phyloP scores from a whole-genome alignment of 345 rosid genomes.

The Arabis alpina region DNA sequence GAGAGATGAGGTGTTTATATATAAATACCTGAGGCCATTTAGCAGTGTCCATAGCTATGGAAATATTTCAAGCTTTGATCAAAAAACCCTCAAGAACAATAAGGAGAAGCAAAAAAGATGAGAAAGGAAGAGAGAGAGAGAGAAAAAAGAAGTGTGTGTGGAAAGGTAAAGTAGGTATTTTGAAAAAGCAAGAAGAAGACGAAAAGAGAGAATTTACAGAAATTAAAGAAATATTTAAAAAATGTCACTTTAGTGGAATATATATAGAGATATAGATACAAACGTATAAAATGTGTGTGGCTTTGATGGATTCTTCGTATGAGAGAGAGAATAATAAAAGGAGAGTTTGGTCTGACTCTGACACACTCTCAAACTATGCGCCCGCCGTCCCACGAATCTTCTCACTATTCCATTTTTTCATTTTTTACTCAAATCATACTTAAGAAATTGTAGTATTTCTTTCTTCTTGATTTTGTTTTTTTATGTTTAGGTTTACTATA shows the following conservation, averaged over 20 bases:
- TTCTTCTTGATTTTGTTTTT: too few species aligned
- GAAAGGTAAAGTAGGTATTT: slow-evolving; percentile 35
- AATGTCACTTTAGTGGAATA: slow-evolving; percentile 15
- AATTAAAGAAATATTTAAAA: too few species aligned
- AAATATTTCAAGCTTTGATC: slow-evolving; percentile 24
- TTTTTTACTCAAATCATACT: neutral
- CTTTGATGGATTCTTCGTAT: slow-evolving; percentile 35
- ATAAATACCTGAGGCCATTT: slow-evolving; percentile 89
- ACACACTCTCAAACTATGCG: slow-evolving; percentile 30
- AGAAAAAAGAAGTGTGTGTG: slow-evolving; percentile 7
- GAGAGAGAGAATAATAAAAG: slow-evolving; percentile 19
- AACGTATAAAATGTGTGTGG: slow-evolving; percentile 10
- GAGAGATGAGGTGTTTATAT: neutral
- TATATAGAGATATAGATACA: neutral
- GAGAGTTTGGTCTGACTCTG: slow-evolving; percentile 23
- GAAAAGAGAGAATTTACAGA: slow-evolving; percentile 30
- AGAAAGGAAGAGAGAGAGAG: neutral
- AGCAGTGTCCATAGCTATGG: slow-evolving; percentile 79
- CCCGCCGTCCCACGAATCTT: slow-evolving; percentile 44
- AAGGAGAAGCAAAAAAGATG: neutral
- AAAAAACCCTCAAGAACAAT: slow-evolving; percentile 14
- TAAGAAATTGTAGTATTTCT: neutral
- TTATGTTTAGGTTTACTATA: too few species aligned
- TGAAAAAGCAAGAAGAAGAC: slow-evolving; percentile 39
- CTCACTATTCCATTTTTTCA: neutral